Percentiles rank a stretch among this genome's conserved stretches.
phyloP scores from a whole-genome alignment of 2,329 filamentous ascomycete species.

The Anthostomella pinea region DNA sequence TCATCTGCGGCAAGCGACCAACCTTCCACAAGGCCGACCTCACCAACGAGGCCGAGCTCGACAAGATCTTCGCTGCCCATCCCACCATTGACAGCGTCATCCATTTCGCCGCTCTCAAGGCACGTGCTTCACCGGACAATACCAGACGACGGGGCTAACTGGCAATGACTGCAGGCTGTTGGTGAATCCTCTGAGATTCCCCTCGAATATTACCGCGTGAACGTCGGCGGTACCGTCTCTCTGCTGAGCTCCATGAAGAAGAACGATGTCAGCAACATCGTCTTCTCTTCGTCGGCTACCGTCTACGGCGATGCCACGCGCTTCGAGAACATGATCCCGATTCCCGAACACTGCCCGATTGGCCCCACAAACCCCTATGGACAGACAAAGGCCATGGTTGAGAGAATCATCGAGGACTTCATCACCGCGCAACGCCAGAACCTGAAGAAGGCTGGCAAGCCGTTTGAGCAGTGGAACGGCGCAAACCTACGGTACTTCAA shows the following conservation, averaged over 20 bases:
- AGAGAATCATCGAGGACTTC: constrained; percentile 87
- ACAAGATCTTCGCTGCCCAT: constrained; percentile 84
- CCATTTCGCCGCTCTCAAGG: constrained; percentile 97
- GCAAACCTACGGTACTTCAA: constrained; percentile 97
- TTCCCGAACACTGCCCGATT: constrained; percentile 93
- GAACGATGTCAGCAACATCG: constrained; percentile 92
- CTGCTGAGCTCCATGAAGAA: constrained; percentile 84
- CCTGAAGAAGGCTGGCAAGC: constrained; percentile 74
- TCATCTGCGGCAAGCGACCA: constrained; percentile 85
- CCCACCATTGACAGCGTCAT: constrained; percentile 97
- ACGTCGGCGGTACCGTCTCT: constrained; percentile 87
- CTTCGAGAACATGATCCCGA: constrained; percentile 97
- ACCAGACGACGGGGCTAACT: constrained; percentile 15
- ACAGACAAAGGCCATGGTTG: constrained; percentile 90
- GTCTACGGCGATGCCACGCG: constrained; percentile 98
- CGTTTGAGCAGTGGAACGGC: constrained; percentile 82
- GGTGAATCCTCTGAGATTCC: constrained; percentile 93
- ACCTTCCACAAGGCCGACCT: constrained; percentile 84
- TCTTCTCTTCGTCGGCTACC: constrained; percentile 97
- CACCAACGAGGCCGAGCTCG: constrained; percentile 77
- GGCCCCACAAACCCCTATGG: constrained; percentile 98
- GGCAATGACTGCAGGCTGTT: constrained; percentile 64
- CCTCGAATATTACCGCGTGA: constrained; percentile 96
- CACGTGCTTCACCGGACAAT: constrained; percentile 36
- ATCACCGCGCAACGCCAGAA: constrained; percentile 84